Percentiles rank a stretch among this genome's conserved stretches.
Conservation (phyloP, 2,329 filamentous ascomycete genomes). For the Lecanicillium sp. region DNA sequence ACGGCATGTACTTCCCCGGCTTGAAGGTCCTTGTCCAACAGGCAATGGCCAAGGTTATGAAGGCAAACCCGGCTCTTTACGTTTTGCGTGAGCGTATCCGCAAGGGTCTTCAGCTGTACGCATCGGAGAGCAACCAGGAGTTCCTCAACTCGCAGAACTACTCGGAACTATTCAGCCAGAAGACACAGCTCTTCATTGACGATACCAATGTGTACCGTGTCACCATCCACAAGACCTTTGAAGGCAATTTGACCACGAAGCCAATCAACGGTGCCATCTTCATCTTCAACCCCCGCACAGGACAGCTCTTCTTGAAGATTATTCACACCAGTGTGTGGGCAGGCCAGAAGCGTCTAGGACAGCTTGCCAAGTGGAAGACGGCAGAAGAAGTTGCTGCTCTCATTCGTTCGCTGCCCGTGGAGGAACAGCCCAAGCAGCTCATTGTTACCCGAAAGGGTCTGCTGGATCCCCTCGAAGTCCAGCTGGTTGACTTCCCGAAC, state of each 20-base stretch:
- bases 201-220: slow-evolving; percentile 99
- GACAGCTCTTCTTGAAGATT: slow-evolving; percentile 96
- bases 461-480: slow-evolving; percentile 92
- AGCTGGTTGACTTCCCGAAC: slow-evolving; percentile 96
- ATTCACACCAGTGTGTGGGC: slow-evolving; percentile 99
- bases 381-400: slow-evolving; percentile 98
- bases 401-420: slow-evolving; percentile 88
- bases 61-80: slow-evolving; percentile 94
- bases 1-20: slow-evolving; percentile 97
- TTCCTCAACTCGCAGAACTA: slow-evolving; percentile 99
- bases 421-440: slow-evolving; percentile 97
- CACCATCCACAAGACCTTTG: slow-evolving; percentile 99
- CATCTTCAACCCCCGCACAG: slow-evolving; percentile 98
- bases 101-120: slow-evolving; percentile 95
- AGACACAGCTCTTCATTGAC: slow-evolving; percentile 97
- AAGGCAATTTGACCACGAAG: slow-evolving; percentile 97
- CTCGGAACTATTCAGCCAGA: slow-evolving; percentile 97
- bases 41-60: slow-evolving; percentile 99
- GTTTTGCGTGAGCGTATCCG: slow-evolving; percentile 95
- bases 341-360: slow-evolving; percentile 96
- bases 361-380: slow-evolving; percentile 98
- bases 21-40: slow-evolving; percentile 93
- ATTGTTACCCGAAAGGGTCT: slow-evolving; percentile 98
- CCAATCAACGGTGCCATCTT: slow-evolving; percentile 99
- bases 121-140: slow-evolving; percentile 97